These are phyloP conservation scores for Neocatenulostroma microsporum DNA, from an alignment of 2,329 filamentous ascomycete genomes.

Conservation along the genomic window DNA sequence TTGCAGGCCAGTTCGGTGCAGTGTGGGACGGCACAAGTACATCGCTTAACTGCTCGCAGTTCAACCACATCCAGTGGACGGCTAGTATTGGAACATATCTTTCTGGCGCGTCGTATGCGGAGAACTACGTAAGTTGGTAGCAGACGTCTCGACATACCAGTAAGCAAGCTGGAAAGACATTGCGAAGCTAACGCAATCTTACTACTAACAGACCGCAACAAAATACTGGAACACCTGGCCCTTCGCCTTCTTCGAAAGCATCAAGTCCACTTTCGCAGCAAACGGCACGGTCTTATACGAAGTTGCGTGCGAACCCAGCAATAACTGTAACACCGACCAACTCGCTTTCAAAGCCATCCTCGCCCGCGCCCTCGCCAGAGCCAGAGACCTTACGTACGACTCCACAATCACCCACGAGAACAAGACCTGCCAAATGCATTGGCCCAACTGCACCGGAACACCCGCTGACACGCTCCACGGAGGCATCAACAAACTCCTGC, in stretches of 20 bases:
- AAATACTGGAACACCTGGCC: conserved; percentile 19
- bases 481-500: conserved; percentile 13
- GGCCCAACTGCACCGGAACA: not conserved
- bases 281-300: conserved; percentile 58
- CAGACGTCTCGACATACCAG: too few relatives aligned
- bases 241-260: conserved; percentile 7
- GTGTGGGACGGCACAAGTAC: conserved; percentile 58
- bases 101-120: conserved; percentile 56
- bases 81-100: conserved; percentile 60
- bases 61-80: conserved; percentile 50
- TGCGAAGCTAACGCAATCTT: not conserved
- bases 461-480: conserved; percentile 1
- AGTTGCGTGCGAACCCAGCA: conserved; percentile 54
- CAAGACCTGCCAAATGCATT: conserved; percentile 26
- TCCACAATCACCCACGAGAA: conserved; percentile 29
- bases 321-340: conserved; percentile 63
- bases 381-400: conserved; percentile 8
- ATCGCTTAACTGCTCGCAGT: conserved; percentile 45
- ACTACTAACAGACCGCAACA: conserved; percentile 1
- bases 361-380: conserved; percentile 28
- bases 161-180: too few relatives aligned
- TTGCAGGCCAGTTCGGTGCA: conserved; percentile 25
- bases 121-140: conserved; percentile 43
- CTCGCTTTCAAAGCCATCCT: conserved; percentile 64
- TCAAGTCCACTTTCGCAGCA: conserved; percentile 45